Evolutionary conservation across 2,329 filamentous ascomycete genomes (phyloP).

Genomic region (Leptographium wingfieldii): DNA sequence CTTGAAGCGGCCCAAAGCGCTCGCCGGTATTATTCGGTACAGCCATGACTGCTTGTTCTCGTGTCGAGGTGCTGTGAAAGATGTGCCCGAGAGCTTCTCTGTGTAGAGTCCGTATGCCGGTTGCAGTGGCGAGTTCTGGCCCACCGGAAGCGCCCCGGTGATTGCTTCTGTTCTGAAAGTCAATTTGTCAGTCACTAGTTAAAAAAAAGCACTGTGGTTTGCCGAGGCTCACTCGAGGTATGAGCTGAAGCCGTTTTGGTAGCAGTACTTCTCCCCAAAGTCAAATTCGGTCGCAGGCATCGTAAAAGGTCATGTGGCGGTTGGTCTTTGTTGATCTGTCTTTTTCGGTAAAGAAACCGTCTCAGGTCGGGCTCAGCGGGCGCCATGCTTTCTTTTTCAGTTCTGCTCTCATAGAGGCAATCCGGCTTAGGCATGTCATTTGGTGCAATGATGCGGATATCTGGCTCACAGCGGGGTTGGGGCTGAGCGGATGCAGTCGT

Average conservation of each 20-base stretch:
- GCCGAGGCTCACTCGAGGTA: conserved; percentile 54
- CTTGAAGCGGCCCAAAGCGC: conserved; percentile 44
- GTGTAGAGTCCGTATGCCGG: conserved; percentile 67
- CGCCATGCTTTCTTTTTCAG: too few relatives aligned
- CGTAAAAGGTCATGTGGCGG: background rate
- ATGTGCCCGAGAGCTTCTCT: conserved; percentile 63
- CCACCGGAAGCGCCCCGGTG: conserved; percentile 59
- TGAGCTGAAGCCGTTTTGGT: conserved; percentile 65
- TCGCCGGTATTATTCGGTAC: conserved; percentile 55
- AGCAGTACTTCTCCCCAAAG: conserved; percentile 49
- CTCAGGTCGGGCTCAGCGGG: too few relatives aligned
- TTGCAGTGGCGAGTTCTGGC: conserved; percentile 72
- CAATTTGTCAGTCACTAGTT: background rate
- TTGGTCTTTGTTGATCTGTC: background rate
- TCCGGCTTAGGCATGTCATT: too few relatives aligned
- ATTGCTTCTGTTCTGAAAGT: conserved; percentile 58
- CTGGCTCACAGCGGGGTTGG: too few relatives aligned
- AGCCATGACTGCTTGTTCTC: conserved; percentile 63
- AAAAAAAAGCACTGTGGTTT: background rate
- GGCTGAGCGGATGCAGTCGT: too few relatives aligned
- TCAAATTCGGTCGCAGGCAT: conserved; percentile 40
- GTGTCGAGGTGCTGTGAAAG: conserved; percentile 57
- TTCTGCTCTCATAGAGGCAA: too few relatives aligned
- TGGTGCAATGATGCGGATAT: too few relatives aligned
- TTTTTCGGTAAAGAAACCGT: too few relatives aligned